A percentile compares a stretch with the other conserved stretches of the same genome.
Evolutionary conservation across 805 yeast species (phyloP).

Genomic region (Sugiyamaella floridensis): DNA sequence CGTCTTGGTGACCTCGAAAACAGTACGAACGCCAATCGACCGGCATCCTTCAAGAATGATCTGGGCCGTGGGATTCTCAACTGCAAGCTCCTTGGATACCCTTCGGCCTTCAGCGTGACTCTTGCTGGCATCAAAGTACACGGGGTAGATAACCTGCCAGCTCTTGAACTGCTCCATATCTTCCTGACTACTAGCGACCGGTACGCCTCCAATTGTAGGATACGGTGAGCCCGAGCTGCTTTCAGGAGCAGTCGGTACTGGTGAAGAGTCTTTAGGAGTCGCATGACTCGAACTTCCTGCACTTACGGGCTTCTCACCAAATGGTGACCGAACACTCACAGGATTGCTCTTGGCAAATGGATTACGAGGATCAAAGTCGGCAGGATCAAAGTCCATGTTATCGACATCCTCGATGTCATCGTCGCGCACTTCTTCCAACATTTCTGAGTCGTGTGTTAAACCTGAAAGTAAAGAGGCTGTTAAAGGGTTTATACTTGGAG

Average conservation of each 20-base stretch:
- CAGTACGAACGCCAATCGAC: conserved; percentile 31
- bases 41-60: conserved; percentile 66
- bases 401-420: conserved; percentile 71
- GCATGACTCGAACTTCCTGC: background rate
- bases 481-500: background rate
- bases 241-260: conserved; percentile 11
- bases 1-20: conserved; percentile 57
- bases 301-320: conserved; percentile 5
- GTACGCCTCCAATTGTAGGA: conserved; percentile 17
- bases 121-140: conserved; percentile 79
- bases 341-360: conserved; percentile 28
- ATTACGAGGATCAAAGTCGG: conserved; percentile 68
- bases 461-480: background rate
- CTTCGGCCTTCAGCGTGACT: conserved; percentile 79
- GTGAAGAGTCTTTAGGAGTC: conserved; percentile 8
- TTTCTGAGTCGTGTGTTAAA: background rate
- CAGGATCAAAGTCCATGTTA: conserved; percentile 87
- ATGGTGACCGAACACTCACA: conserved; percentile 8
- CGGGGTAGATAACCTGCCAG: conserved; percentile 79
- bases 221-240: conserved; percentile 2
- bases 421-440: conserved; percentile 44
- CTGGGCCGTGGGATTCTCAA: conserved; percentile 81
- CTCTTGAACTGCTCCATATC: conserved; percentile 51
- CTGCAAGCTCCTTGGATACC: conserved; percentile 60
- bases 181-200: conserved; percentile 45